Evolutionary conservation across 306 rosid genomes (phyloP), one percentile per base, ranked within the genome.

Genomic region (Pueraria montana): DNA sequence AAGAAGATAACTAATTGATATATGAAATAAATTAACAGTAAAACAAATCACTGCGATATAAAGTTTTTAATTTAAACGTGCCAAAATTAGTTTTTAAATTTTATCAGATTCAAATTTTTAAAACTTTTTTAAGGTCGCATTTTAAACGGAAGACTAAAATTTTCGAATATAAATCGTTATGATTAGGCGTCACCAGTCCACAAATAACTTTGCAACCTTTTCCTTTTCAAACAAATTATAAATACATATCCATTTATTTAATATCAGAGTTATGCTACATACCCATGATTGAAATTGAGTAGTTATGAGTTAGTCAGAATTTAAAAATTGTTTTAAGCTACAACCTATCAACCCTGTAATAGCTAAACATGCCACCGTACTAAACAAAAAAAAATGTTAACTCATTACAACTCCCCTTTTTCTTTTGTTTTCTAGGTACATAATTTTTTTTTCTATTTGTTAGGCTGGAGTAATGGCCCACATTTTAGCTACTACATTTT

Each of bases 311-410:
- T 36, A 18, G 38, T 13, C 12, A 74, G 14, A 7, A 12, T 55
- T 50, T 74, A 53, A 27, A 73, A 11, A 13, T 11, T 12, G 48
- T 52, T 55, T 74, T 74, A 45, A 71, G 32, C 34, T 26, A 74
- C 23, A 18, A 20, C 69, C 27, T 40, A 21, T 58, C 40, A 38
- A 13, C 9, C 36, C 16, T 20, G 18, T 23, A 55, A 36, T 74
- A 4, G 46, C 62, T 74, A 36, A 36, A 7, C 58, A 46, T 26
- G 56, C 9, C 26, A 70, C 23, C 38, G 12, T 70, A 69, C 74
- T 68, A 62, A 67, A n/a, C n/a, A n/a, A n/a, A n/a, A n/a, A 11
- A 21, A 42, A 30, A 73, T 72, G 17, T 4, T n/a, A 72, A 72
- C 45, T 27, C 17, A 50, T 50, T 30, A 50, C 27, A 72, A 40